Conservation (phyloP, 2,329 filamentous ascomycete genomes). For the Ascochyta rabiei region DNA sequence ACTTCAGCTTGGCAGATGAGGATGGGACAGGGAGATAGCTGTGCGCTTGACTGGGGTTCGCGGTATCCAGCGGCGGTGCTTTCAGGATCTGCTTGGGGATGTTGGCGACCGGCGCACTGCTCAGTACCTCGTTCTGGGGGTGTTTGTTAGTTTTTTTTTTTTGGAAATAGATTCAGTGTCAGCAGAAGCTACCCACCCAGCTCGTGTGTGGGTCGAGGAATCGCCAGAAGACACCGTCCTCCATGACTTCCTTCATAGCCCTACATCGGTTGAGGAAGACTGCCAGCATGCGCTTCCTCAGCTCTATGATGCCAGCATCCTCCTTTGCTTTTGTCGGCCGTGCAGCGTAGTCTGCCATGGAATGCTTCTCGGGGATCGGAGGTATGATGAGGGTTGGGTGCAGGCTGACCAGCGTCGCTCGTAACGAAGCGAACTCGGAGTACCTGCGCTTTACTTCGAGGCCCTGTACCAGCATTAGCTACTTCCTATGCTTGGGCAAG, state of each 20-base stretch:
- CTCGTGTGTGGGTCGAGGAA: conserved; percentile 98
- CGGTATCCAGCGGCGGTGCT: conserved; percentile 91
- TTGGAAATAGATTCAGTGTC: no score
- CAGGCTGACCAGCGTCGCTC: conserved; percentile 85
- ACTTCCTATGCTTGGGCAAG: not conserved
- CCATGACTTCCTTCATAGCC: conserved; percentile 87
- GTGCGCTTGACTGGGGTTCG: conserved; percentile 89
- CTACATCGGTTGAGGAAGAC: conserved; percentile 95
- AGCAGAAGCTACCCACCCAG: conserved; percentile 70
- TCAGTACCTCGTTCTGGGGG: conserved; percentile 86
- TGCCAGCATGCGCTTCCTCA: conserved; percentile 94
- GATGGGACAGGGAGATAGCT: conserved; percentile 86
- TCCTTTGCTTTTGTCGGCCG: conserved; percentile 98
- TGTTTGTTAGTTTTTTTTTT: conserved; percentile 6
- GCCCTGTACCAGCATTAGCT: conserved; percentile 64
- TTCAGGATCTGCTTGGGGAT: conserved; percentile 94
- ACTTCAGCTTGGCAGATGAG: conserved; percentile 82
- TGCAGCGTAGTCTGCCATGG: conserved; percentile 97
- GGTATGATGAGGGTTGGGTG: conserved; percentile 96
- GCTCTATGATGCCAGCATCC: conserved; percentile 93
- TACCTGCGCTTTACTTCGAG: conserved; percentile 94
- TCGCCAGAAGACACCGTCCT: conserved; percentile 96
- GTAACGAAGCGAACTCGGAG: conserved; percentile 92
- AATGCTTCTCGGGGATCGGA: conserved; percentile 97
- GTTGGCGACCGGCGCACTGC: conserved; percentile 86